Evolutionary conservation across 164 flowering plant genomes (phyloP).

Genomic region (Sedum album): DNA sequence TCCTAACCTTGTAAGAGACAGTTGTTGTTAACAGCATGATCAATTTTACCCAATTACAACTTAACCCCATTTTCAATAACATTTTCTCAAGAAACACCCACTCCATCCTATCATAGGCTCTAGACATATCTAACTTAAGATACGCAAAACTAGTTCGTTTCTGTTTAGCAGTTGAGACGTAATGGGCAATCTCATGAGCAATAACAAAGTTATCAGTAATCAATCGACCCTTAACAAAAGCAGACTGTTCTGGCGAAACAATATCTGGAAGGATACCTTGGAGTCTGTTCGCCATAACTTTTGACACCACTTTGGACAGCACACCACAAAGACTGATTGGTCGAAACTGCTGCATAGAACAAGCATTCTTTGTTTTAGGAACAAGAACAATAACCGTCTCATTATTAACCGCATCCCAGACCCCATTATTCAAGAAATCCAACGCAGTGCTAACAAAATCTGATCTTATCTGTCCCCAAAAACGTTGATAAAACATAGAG

Average conservation of each 20-base stretch:
- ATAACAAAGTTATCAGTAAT: not conserved
- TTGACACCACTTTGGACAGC: not conserved
- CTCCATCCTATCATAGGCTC: slow-evolving; percentile 2
- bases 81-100: not conserved
- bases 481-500: not conserved
- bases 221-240: slow-evolving; percentile 1
- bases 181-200: not conserved
- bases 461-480: not conserved
- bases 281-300: not conserved
- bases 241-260: not conserved
- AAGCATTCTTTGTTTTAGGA: not conserved
- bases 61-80: not conserved
- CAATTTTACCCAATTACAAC: not conserved
- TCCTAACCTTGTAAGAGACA: not conserved
- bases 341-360: not conserved
- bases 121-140: not conserved
- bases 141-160: not conserved
- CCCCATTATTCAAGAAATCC: not conserved
- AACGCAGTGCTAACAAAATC: not conserved
- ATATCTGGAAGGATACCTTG: not conserved
- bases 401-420: not conserved
- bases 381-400: not conserved
- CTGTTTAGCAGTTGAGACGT: not conserved
- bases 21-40: not conserved
- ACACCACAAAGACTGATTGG: not conserved